phyloP scores from a whole-genome alignment of 106 monocot species.

The Iris macrosiphon region DNA sequence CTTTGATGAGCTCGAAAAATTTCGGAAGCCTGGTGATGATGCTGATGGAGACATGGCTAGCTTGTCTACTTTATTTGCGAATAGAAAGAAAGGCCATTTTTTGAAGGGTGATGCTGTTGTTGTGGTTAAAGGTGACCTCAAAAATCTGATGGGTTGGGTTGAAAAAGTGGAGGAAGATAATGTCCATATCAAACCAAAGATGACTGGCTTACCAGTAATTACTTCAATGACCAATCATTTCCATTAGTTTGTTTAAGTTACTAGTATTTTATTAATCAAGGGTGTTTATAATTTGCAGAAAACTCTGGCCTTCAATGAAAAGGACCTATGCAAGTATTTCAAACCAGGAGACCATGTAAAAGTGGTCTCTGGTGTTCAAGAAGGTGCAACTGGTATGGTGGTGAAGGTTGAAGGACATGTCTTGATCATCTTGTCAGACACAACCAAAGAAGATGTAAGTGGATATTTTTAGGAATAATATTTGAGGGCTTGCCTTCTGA shows the following conservation, averaged over 20 bases:
- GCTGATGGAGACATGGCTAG: slow-evolving; percentile 67
- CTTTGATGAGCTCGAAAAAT: slow-evolving; percentile 97
- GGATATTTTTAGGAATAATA: neutral
- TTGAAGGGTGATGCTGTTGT: slow-evolving; percentile 97
- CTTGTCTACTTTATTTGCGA: slow-evolving; percentile 85
- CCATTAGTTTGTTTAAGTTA: no score
- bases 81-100: slow-evolving; percentile 98
- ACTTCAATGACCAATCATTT: slow-evolving; percentile 4
- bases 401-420: slow-evolving; percentile 98
- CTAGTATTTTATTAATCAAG: no score
- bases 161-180: slow-evolving; percentile 98
- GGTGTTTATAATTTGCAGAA: slow-evolving; percentile 32
- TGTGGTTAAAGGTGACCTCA: slow-evolving; percentile 82
- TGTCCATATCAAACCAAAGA: slow-evolving; percentile 85
- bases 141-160: slow-evolving; percentile 94
- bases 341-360: slow-evolving; percentile 99
- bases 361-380: slow-evolving; percentile 92
- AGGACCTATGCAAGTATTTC: slow-evolving; percentile 96
- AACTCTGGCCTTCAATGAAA: slow-evolving; percentile 89
- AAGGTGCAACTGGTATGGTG: slow-evolving; percentile 97
- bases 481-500: neutral
- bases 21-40: slow-evolving; percentile 84
- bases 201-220: slow-evolving; percentile 67
- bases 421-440: slow-evolving; percentile 85
- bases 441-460: slow-evolving; percentile 91